A percentile compares a stretch with the other conserved stretches of the same genome.
Evolutionary conservation across 805 yeast genomes (phyloP).

Genomic region (Ogataea nonfermentans): DNA sequence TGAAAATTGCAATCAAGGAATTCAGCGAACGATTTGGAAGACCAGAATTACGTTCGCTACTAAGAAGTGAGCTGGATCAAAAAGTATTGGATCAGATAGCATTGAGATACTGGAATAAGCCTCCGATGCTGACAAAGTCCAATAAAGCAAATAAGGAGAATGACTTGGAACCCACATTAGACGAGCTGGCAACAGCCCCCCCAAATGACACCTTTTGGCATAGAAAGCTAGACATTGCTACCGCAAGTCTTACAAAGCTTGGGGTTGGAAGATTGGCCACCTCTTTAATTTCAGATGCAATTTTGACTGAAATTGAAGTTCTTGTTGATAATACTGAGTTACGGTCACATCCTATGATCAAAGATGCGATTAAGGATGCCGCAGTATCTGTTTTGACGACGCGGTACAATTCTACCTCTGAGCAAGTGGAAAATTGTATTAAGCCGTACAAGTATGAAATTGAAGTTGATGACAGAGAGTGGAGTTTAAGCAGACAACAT

Average conservation of each 20-base stretch:
- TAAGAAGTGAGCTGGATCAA: conserved; percentile 86
- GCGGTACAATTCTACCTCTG: conserved; percentile 88
- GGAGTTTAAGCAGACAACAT: conserved; percentile 80
- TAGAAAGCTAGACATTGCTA: conserved; percentile 76
- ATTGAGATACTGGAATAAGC: conserved; percentile 86
- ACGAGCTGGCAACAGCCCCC: conserved; percentile 53
- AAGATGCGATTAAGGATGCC: conserved; percentile 77
- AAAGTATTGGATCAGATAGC: conserved; percentile 84
- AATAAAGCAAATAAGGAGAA: conserved; percentile 14
- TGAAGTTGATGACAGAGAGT: conserved; percentile 93
- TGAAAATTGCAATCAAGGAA: conserved; percentile 85
- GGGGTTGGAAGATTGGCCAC: conserved; percentile 95
- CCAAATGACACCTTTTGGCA: conserved; percentile 84
- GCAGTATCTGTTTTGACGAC: conserved; percentile 75
- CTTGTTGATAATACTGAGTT: conserved; percentile 73
- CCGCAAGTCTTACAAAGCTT: conserved; percentile 81
- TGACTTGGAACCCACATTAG: conserved; percentile 44
- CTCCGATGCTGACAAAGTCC: conserved; percentile 31
- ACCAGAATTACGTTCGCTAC: conserved; percentile 71
- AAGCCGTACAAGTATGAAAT: conserved; percentile 97
- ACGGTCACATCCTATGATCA: conserved; percentile 83
- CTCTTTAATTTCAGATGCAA: conserved; percentile 72
- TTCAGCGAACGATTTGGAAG: conserved; percentile 80
- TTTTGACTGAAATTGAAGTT: conserved; percentile 72
- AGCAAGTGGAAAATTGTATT: conserved; percentile 97